Base-by-base conservation (phyloP, 495 filamentous ascomycete species). In the Neurospora pannonica region DNA sequence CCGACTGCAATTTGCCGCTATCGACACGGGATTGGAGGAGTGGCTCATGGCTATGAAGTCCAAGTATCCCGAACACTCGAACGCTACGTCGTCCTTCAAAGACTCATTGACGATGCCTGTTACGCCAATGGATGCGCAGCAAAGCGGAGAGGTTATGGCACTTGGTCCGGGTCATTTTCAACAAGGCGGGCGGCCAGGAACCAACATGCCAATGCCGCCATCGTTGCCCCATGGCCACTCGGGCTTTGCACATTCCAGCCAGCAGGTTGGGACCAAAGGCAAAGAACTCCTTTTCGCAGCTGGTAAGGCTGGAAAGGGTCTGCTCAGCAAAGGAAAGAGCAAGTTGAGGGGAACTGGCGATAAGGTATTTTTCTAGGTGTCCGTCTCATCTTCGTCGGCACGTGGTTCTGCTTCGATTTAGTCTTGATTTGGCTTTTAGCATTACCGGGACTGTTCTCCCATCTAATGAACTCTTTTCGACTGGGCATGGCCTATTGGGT, bases 251-350 rank as follows among this genome's bases (percentile, higher is more conserved):
- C 79, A 83, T 34, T 81, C 81, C n/a, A 74, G 80, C 19, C 79
- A 77, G 17, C 88, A 90, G 78, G 84, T 93, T 71, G 91, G 92
- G 70, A 86, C 88, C 24, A 93, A 92, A 83, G 90, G 94, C 77
- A 97, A 97, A 80, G 94, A 96, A 72, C 82, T 97, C 5, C 84
- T 97, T 74, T 92, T 95, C 76, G 90, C 89, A 4, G 94, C 94
- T 43, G 92, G 92, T 37, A 92, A 91, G 77, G 92, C 93, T 31
- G 93, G 94, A 15, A 97, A 96, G 83, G 94, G 93, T 38, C 80
- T 97, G 71, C 91, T 97, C 81, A 92, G 90, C 74, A 96, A 95
- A 79, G 94, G 94, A 43, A 92, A 90, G 82, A 96, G 87, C 82
- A 94, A 92, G 81, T 89, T 96, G 38, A 70, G 28, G 43, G 54